phyloP scores from a whole-genome alignment of 495 filamentous ascomycete genomes.

The Daldinia concentrica region DNA sequence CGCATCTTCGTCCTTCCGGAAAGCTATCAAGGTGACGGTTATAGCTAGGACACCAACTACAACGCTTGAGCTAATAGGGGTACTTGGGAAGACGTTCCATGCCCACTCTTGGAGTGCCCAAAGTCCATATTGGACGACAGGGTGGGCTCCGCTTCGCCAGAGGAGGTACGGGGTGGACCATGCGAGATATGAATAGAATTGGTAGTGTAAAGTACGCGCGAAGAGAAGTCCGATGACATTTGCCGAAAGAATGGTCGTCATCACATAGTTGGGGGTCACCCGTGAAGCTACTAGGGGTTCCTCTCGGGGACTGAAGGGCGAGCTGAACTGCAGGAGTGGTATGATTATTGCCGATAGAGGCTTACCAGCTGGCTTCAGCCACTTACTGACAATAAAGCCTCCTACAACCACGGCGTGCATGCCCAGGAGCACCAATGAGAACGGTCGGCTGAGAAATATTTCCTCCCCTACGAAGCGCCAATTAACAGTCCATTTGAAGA shows the following conservation, averaged over 20 bases:
- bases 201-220: slow-evolving; percentile 92
- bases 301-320: slow-evolving; percentile 62
- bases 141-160: slow-evolving; percentile 81
- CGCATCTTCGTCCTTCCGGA: slow-evolving; percentile 37
- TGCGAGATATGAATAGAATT: slow-evolving; percentile 93
- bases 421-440: slow-evolving; percentile 72
- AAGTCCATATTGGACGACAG: slow-evolving; percentile 71
- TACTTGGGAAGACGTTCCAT: slow-evolving; percentile 97
- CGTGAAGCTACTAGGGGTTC: slow-evolving; percentile 63
- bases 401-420: slow-evolving; percentile 73
- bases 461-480: slow-evolving; percentile 93
- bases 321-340: slow-evolving; percentile 62
- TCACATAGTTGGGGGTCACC: slow-evolving; percentile 77
- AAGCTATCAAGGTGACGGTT: slow-evolving; percentile 65
- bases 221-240: slow-evolving; percentile 88
- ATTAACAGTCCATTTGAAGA: slow-evolving; percentile 99
- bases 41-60: slow-evolving; percentile 76
- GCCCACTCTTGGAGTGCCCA: slow-evolving; percentile 95
- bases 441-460: slow-evolving; percentile 76
- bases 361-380: slow-evolving; percentile 58
- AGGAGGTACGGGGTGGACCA: slow-evolving; percentile 93
- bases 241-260: slow-evolving; percentile 80
- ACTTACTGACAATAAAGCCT: slow-evolving; percentile 64
- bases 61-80: slow-evolving; percentile 74
- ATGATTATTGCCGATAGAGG: slow-evolving; percentile 57